Evolutionary conservation across 1,139 yeast species (phyloP).

Genomic region (Saccharomyces hybrid): DNA sequence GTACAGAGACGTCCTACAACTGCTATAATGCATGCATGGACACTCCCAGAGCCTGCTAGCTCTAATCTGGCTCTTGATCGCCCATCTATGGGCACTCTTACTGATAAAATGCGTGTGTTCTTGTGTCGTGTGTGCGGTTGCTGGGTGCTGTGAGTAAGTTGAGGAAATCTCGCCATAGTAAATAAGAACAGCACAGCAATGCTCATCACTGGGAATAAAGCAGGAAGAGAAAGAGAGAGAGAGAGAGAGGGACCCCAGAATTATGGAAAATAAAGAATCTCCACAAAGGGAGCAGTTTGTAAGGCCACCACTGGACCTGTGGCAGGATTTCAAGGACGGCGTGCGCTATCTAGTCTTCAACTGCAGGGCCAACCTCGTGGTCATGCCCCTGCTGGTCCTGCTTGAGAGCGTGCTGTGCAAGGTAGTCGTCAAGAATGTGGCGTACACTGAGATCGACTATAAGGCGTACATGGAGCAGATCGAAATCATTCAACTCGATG

Average conservation of each 20-base stretch:
- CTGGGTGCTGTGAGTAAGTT: not conserved
- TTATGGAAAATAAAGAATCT: not conserved
- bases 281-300: constrained; percentile 8
- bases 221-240: not conserved
- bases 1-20: not conserved
- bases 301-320: constrained; percentile 33
- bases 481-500: constrained; percentile 46
- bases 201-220: not conserved
- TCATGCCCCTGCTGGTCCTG: constrained; percentile 43
- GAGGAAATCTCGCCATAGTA: not conserved
- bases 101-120: not conserved
- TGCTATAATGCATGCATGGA: not conserved
- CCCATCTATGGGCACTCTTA: not conserved
- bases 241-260: not conserved
- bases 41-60: too few species aligned
- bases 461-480: constrained; percentile 87
- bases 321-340: constrained; percentile 41
- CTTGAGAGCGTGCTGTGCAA: constrained; percentile 47
- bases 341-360: constrained; percentile 39
- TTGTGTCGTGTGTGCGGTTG: not conserved
- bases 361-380: constrained; percentile 40
- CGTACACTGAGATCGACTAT: constrained; percentile 90
- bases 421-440: constrained; percentile 44
- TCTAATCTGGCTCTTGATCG: not conserved
- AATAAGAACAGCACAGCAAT: not conserved